Conservation (phyloP, 495 filamentous ascomycete species). For the Trichoderma orchidacearum region DNA sequence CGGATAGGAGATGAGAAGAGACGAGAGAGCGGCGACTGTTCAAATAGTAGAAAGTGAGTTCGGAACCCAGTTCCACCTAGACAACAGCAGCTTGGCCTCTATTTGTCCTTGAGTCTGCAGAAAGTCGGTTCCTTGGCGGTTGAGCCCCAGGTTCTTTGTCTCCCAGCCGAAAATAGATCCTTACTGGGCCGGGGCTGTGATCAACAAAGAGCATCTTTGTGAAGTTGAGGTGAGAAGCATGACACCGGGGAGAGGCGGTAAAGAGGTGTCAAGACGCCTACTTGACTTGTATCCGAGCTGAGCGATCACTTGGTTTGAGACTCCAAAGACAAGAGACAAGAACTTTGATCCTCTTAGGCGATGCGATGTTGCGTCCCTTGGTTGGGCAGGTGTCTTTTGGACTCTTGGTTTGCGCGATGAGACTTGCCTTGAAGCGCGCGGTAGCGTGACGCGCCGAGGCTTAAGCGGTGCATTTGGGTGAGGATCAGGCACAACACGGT, state of each 20-base stretch:
- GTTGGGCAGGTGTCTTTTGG: neutral
- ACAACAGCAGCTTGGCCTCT: neutral
- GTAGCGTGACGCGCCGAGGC: conserved; percentile 1
- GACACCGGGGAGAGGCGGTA: neutral
- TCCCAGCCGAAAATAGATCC: neutral
- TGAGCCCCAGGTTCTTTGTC: neutral
- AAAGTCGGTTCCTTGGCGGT: neutral
- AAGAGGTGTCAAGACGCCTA: neutral
- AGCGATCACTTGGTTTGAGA: neutral
- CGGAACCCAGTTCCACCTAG: neutral
- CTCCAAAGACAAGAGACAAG: neutral
- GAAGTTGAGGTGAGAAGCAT: neutral
- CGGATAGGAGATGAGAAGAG: no score
- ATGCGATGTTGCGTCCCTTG: neutral
- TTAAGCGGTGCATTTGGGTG: neutral
- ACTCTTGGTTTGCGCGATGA: neutral
- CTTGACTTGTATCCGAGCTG: neutral
- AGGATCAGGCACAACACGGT: neutral
- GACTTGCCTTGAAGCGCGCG: neutral
- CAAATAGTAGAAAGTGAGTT: no score
- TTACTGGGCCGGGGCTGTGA: neutral
- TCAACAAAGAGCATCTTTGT: conserved; percentile 1
- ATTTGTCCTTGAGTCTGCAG: neutral
- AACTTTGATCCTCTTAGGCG: neutral
- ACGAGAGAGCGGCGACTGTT: no score